Conservation (phyloP, 2,329 filamentous ascomycete species). For the Ascochyta clinopodiicola region DNA sequence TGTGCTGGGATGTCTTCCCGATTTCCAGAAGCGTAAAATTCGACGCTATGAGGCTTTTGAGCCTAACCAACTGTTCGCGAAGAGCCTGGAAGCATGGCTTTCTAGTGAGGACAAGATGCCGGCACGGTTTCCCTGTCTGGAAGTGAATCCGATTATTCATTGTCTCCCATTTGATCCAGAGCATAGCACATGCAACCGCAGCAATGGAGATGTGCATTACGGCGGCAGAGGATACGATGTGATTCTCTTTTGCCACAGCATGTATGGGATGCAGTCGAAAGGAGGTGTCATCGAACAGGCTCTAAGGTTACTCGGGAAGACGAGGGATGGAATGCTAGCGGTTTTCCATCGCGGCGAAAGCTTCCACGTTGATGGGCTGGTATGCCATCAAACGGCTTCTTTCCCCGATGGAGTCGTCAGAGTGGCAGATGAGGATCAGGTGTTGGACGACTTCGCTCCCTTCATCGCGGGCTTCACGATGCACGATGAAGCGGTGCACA, state of each 20-base stretch:
- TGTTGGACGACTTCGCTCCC: slow-evolving; percentile 59
- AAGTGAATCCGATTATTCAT: slow-evolving; percentile 50
- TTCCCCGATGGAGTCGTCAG: slow-evolving; percentile 55
- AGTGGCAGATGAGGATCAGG: slow-evolving; percentile 55
- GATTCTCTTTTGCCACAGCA: slow-evolving; percentile 68
- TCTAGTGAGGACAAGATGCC: slow-evolving; percentile 30
- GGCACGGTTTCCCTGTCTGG: slow-evolving; percentile 52
- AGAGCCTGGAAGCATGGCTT: slow-evolving; percentile 54
- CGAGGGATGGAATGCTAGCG: slow-evolving; percentile 54
- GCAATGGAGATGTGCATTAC: not conserved
- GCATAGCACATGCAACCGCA: too few relatives aligned
- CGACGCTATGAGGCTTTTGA: slow-evolving; percentile 63
- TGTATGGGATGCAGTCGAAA: slow-evolving; percentile 66
- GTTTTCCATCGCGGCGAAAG: slow-evolving; percentile 62
- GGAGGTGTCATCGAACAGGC: slow-evolving; percentile 54
- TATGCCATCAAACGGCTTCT: slow-evolving; percentile 55
- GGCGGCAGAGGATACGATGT: slow-evolving; percentile 57
- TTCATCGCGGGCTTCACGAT: slow-evolving; percentile 60
- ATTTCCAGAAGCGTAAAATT: slow-evolving; percentile 52
- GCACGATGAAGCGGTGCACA: slow-evolving; percentile 28
- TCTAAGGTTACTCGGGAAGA: slow-evolving; percentile 55
- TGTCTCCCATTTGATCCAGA: slow-evolving; percentile 47
- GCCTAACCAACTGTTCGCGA: slow-evolving; percentile 57
- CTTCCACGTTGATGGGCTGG: slow-evolving; percentile 57
- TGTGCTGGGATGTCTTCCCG: slow-evolving; percentile 59